These are phyloP conservation scores for Cyathus striatus DNA, from an alignment of 768 basidiomycete species.

Conservation along the genomic window DNA sequence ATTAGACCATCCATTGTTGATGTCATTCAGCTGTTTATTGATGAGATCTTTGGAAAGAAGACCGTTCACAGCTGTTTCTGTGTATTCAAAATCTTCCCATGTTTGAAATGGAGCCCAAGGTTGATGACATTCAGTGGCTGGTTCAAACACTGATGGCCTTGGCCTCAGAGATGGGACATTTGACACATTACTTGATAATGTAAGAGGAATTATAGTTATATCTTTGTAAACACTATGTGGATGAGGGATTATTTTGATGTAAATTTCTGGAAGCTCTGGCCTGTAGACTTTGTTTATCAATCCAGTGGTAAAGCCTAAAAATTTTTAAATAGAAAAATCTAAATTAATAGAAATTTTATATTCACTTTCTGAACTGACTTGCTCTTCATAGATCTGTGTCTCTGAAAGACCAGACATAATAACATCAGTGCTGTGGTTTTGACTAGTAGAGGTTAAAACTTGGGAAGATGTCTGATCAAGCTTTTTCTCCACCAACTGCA, in stretches of 20 bases:
- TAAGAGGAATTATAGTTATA: conserved; percentile 7
- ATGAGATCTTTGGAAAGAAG: conserved; percentile 10
- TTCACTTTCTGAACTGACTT: background rate
- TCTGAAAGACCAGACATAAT: background rate
- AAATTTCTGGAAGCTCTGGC: conserved; percentile 7
- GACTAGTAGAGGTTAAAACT: background rate
- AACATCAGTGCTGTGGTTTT: background rate
- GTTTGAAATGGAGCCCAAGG: conserved; percentile 20
- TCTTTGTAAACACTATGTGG: conserved; percentile 5
- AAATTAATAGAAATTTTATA: background rate
- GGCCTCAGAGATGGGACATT: too few relatives aligned
- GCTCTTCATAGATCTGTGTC: background rate
- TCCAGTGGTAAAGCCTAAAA: background rate
- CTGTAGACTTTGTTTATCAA: conserved; percentile 1
- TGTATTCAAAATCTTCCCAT: conserved; percentile 19
- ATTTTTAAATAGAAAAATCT: background rate
- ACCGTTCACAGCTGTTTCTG: conserved; percentile 14
- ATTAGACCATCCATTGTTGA: conserved; percentile 11
- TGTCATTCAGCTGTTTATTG: conserved; percentile 11
- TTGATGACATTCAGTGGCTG: conserved; percentile 2
- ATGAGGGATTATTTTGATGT: conserved; percentile 12
- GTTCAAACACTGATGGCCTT: background rate
- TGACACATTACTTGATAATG: too few relatives aligned
- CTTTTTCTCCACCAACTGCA: conserved; percentile 5
- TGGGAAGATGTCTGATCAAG: conserved; percentile 1